Conservation (phyloP, 225 moss, liverwort and hornwort species). For the Marchantia polymorpha region DNA sequence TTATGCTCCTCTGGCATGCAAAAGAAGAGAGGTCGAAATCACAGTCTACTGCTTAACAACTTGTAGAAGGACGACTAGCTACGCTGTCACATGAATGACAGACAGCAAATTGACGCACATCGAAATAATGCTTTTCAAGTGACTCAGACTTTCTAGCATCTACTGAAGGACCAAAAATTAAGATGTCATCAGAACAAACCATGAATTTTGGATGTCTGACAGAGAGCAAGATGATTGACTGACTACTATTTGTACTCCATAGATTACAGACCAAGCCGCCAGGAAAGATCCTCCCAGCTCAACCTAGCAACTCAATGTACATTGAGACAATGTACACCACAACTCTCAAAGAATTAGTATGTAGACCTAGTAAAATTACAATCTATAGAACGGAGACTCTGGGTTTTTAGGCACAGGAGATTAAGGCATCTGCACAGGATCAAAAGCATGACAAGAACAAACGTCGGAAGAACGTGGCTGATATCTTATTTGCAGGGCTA, state of each 20-base stretch:
- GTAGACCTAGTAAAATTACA: conserved; percentile 15
- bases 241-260: conserved; percentile 10
- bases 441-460: not conserved
- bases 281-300: conserved; percentile 17
- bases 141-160: not conserved
- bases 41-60: not conserved
- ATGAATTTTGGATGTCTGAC: conserved; percentile 5
- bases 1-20: not conserved
- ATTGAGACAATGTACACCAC: conserved; percentile 12
- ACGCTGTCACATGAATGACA: not conserved
- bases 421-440: not conserved
- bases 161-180: conserved; percentile 5
- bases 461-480: not conserved
- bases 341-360: conserved; percentile 15
- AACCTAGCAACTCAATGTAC: conserved; percentile 12
- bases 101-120: not conserved
- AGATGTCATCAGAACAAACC: conserved; percentile 21
- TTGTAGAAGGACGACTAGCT: not conserved
- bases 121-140: not conserved
- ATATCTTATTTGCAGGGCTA: conserved; percentile 27
- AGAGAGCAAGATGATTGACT: conserved; percentile 7
- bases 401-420: not conserved
- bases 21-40: not conserved
- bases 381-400: not conserved
- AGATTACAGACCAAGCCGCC: conserved; percentile 19